These are phyloP conservation scores for Lyophyllum semitale DNA, from an alignment of 768 basidiomycete genomes.

Conservation along the genomic window DNA sequence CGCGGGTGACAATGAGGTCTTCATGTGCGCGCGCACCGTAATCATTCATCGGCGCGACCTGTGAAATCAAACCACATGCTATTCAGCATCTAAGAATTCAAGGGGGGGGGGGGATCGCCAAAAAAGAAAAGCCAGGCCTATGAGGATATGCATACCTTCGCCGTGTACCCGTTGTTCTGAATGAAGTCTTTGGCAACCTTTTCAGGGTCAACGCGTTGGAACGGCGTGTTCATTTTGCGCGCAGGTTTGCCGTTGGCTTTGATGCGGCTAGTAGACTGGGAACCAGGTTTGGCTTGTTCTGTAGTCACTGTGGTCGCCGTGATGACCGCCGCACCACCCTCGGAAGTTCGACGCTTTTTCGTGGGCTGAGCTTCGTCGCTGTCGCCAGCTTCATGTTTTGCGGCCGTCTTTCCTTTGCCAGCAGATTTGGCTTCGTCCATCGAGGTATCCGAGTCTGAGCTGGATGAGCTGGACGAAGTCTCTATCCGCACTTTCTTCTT, in stretches of 20 bases:
- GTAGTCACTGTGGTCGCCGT: constrained; percentile 38
- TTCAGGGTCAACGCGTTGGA: constrained; percentile 77
- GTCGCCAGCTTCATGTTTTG: constrained; percentile 3
- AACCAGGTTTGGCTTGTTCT: constrained; percentile 10
- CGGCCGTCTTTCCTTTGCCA: constrained; percentile 2
- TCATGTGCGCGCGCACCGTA: constrained; percentile 85
- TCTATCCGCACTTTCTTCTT: constrained; percentile 7
- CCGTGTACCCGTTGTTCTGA: constrained; percentile 77
- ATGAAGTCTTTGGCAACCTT: constrained; percentile 41
- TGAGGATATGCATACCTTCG: constrained; percentile 55
- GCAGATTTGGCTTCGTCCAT: constrained; percentile 5
- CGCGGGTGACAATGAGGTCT: constrained; percentile 91
- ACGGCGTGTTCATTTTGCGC: constrained; percentile 61
- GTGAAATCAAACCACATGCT: neutral
- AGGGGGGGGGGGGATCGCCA: neutral
- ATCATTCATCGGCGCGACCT: constrained; percentile 72
- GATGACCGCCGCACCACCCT: constrained; percentile 47
- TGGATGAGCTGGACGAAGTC: constrained; percentile 12
- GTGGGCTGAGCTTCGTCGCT: constrained; percentile 36
- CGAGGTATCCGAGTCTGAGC: constrained; percentile 26
- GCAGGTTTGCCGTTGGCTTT: constrained; percentile 31
- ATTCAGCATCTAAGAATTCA: neutral
- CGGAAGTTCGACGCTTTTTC: constrained; percentile 65
- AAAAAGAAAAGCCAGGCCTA: neutral
- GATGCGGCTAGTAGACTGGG: constrained; percentile 14